Percentiles rank a stretch among this genome's conserved stretches.
phyloP scores from a whole-genome alignment of 2,329 filamentous ascomycete species.

The Paraphoma sp. region DNA sequence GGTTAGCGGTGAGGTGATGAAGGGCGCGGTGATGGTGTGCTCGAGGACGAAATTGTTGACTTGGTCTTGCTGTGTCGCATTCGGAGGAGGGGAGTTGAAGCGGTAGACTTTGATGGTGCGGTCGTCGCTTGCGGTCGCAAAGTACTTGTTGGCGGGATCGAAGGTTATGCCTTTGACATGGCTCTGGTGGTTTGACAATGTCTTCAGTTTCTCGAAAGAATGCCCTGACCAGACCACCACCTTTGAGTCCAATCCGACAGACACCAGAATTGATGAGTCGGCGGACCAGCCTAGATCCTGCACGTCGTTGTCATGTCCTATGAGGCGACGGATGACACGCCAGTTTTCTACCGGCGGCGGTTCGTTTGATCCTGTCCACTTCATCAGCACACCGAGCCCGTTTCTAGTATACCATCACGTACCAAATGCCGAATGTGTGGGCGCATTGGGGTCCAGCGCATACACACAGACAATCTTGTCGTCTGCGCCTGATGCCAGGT shows the following conservation, averaged over 20 bases:
- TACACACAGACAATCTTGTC: slow-evolving; percentile 99
- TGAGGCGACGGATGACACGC: slow-evolving; percentile 91
- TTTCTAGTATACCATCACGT: slow-evolving; percentile 41
- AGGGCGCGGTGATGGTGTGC: slow-evolving; percentile 86
- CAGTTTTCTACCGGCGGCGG: slow-evolving; percentile 95
- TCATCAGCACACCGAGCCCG: slow-evolving; percentile 19
- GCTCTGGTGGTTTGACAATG: slow-evolving; percentile 88
- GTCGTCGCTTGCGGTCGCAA: slow-evolving; percentile 96
- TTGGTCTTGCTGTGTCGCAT: slow-evolving; percentile 93
- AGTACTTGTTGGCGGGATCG: slow-evolving; percentile 98
- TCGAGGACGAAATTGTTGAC: slow-evolving; percentile 96
- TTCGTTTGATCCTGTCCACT: slow-evolving; percentile 74
- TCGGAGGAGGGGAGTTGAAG: slow-evolving; percentile 85
- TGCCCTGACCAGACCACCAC: slow-evolving; percentile 98
- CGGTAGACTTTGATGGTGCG: slow-evolving; percentile 95
- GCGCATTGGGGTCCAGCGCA: slow-evolving; percentile 81
- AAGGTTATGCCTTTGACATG: slow-evolving; percentile 99
- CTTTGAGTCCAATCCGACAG: slow-evolving; percentile 95
- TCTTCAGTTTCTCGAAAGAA: slow-evolving; percentile 98
- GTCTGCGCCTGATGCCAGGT: slow-evolving; percentile 94
- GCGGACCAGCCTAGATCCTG: slow-evolving; percentile 97
- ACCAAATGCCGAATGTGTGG: slow-evolving; percentile 80
- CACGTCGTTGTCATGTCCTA: slow-evolving; percentile 98
- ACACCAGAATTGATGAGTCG: slow-evolving; percentile 94
- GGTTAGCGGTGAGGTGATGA: slow-evolving; percentile 88